phyloP scores from a whole-genome alignment of 75 land plant genomes.

The Sequoia sempervirens region DNA sequence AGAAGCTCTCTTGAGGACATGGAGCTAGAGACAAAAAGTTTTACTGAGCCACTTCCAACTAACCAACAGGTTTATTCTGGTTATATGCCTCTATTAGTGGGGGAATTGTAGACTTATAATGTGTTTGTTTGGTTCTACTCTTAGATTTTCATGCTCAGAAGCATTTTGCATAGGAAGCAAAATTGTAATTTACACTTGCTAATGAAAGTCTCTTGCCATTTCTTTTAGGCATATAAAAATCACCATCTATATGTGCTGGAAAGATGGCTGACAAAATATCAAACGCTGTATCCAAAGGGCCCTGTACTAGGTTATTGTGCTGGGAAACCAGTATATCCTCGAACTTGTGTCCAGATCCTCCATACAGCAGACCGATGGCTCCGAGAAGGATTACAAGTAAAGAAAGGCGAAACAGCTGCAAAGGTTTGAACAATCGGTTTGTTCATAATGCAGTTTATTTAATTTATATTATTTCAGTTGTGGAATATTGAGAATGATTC shows the following conservation, averaged over 20 bases:
- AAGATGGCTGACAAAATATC: conserved; percentile 87
- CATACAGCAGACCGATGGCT: conserved; percentile 80
- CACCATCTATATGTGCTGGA: conserved; percentile 90
- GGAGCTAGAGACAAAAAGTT: conserved; percentile 78
- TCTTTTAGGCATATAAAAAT: conserved; percentile 76
- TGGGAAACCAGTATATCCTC: conserved; percentile 90
- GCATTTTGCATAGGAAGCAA: not conserved
- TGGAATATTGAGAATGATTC: not conserved
- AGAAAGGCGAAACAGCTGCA: conserved; percentile 57
- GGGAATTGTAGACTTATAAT: not conserved
- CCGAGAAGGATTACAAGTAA: conserved; percentile 83
- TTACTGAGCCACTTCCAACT: conserved; percentile 96
- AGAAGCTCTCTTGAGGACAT: conserved; percentile 76
- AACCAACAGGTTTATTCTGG: conserved; percentile 70
- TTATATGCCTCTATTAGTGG: not conserved
- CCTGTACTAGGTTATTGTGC: conserved; percentile 86
- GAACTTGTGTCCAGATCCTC: conserved; percentile 78
- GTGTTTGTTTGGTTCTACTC: not conserved
- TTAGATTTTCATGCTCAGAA: not conserved
- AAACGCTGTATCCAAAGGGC: conserved; percentile 82
- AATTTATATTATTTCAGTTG: not conserved
- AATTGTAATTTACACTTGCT: not conserved
- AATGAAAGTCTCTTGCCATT: not conserved
- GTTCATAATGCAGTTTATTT: not conserved
- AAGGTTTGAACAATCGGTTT: conserved; percentile 50